Conservation (phyloP, 352 stramenopile species). For the Phytophthora pisi region DNA sequence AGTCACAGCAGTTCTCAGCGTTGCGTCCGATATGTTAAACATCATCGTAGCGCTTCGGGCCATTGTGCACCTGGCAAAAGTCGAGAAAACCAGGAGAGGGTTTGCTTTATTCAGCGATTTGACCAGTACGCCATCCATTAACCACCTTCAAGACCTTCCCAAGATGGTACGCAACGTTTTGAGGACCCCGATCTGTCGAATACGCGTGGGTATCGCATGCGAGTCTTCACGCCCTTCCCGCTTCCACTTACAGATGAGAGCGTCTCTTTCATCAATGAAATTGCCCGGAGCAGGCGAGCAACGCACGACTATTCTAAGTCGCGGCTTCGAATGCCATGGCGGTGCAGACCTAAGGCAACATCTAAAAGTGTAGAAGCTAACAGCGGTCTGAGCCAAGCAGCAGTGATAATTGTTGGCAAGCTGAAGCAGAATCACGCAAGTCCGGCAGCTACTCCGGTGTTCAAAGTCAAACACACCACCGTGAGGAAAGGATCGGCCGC, state of each 20-base stretch:
- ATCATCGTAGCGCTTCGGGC: no score
- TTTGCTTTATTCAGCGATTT: background rate
- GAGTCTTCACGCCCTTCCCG: background rate
- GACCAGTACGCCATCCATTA: background rate
- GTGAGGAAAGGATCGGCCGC: background rate
- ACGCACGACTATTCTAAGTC: background rate
- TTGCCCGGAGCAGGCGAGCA: background rate
- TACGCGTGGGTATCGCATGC: background rate
- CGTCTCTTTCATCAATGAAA: background rate
- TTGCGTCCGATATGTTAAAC: no score
- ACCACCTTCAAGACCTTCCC: background rate
- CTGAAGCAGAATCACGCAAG: background rate
- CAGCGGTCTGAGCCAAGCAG: background rate
- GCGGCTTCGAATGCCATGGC: background rate
- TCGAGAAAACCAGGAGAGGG: background rate
- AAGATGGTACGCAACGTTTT: background rate
- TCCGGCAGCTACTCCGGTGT: background rate
- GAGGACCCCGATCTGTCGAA: background rate
- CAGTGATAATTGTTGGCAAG: background rate
- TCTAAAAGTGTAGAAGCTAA: background rate
- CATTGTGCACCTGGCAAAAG: background rate
- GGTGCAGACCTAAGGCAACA: background rate
- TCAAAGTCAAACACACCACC: background rate
- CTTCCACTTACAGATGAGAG: constrained; percentile 7
- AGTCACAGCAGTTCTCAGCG: no score